Percentiles rank a stretch among this genome's conserved stretches.
Conservation (phyloP, 495 filamentous ascomycete genomes). For the Tuber microsphaerosporum region DNA sequence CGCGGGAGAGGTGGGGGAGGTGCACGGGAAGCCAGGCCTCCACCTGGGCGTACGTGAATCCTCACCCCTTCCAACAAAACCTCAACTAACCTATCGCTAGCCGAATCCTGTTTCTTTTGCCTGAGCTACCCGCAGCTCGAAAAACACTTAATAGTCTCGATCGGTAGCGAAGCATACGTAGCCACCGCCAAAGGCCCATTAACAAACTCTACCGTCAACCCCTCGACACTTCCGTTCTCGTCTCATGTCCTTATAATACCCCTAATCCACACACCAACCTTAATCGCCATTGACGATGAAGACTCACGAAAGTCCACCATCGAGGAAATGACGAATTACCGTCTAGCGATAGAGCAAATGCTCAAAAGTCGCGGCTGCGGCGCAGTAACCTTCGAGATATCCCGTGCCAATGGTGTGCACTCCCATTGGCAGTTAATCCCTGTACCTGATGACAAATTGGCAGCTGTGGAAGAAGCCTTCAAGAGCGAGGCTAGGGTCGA, state of each 20-base stretch:
- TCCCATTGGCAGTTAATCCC: slow-evolving; percentile 93
- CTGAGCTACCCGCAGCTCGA: slow-evolving; percentile 73
- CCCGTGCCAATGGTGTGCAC: slow-evolving; percentile 68
- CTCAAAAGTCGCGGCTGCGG: slow-evolving; percentile 54
- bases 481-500: slow-evolving; percentile 12
- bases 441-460: slow-evolving; percentile 57
- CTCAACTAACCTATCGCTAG: slow-evolving; percentile 47
- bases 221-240: slow-evolving; percentile 59
- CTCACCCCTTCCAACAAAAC: not conserved
- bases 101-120: slow-evolving; percentile 88
- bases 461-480: slow-evolving; percentile 28
- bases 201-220: slow-evolving; percentile 59
- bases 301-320: slow-evolving; percentile 54
- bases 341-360: slow-evolving; percentile 65
- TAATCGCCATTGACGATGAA: slow-evolving; percentile 53
- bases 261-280: slow-evolving; percentile 64
- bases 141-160: slow-evolving; percentile 79
- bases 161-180: slow-evolving; percentile 76
- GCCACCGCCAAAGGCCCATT: slow-evolving; percentile 90
- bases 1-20: slow-evolving; percentile 48
- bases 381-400: slow-evolving; percentile 86
- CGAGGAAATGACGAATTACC: slow-evolving; percentile 74
- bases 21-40: slow-evolving; percentile 43
- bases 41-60: slow-evolving; percentile 30
- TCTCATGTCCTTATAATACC: slow-evolving; percentile 88